phyloP scores from a whole-genome alignment of 2,329 filamentous ascomycete genomes.

The Diaporthe vexans region DNA sequence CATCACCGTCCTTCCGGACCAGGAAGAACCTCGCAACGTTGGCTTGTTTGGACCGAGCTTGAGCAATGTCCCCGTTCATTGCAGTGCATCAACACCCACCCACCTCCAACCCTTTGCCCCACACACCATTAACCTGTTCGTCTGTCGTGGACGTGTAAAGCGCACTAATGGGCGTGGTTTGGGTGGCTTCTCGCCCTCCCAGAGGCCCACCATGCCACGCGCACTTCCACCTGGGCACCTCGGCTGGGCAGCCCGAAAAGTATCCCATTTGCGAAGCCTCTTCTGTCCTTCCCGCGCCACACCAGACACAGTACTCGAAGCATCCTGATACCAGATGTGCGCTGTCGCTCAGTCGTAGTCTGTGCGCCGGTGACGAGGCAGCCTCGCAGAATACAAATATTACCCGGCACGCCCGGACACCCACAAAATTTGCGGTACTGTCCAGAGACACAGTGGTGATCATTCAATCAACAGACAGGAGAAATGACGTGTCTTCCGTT shows the following conservation, averaged over 20 bases:
- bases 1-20: background rate
- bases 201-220: background rate
- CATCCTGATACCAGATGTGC: background rate
- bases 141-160: background rate
- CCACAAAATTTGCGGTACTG: background rate
- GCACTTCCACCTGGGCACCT: background rate
- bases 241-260: constrained; percentile 20
- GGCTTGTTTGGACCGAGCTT: background rate
- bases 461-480: constrained; percentile 4
- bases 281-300: background rate
- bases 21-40: constrained; percentile 10
- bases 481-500: constrained; percentile 12
- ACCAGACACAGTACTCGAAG: background rate
- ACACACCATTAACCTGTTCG: background rate
- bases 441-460: background rate
- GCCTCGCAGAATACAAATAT: background rate
- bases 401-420: background rate
- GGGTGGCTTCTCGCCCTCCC: background rate
- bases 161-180: background rate
- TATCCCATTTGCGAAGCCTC: constrained; percentile 13
- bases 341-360: background rate
- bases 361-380: constrained; percentile 20
- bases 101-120: background rate
- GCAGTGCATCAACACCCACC: constrained; percentile 5
- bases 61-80: constrained; percentile 23